phyloP scores from a whole-genome alignment of 495 filamentous ascomycete species.

The Aspergillus coremiiformis region DNA sequence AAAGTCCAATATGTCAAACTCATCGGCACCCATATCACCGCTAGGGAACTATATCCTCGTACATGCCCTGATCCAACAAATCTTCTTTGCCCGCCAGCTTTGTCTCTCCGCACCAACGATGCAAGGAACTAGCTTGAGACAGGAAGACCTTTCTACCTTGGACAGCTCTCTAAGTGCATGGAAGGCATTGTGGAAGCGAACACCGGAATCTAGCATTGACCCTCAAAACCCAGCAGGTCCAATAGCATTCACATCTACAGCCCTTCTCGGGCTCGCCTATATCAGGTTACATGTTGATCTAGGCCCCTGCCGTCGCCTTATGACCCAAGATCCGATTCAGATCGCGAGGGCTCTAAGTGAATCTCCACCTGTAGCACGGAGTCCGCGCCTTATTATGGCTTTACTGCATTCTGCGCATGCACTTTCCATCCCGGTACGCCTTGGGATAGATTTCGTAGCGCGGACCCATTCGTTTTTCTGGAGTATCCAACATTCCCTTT shows the following conservation, averaged over 20 bases:
- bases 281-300: slow-evolving; percentile 45
- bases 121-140: slow-evolving; percentile 38
- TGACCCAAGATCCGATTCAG: slow-evolving; percentile 40
- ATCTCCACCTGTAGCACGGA: slow-evolving; percentile 37
- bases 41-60: slow-evolving; percentile 50
- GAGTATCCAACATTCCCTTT: slow-evolving; percentile 50
- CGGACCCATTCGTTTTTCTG: slow-evolving; percentile 48
- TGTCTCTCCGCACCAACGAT: slow-evolving; percentile 39
- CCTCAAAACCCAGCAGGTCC: slow-evolving; percentile 46
- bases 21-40: slow-evolving; percentile 45
- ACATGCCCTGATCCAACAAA: slow-evolving; percentile 47
- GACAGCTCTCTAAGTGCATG: slow-evolving; percentile 43
- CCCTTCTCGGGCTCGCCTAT: slow-evolving; percentile 47
- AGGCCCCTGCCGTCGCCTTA: slow-evolving; percentile 39
- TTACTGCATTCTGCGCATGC: slow-evolving; percentile 47
- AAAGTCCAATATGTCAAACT: slow-evolving; percentile 34
- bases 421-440: slow-evolving; percentile 46
- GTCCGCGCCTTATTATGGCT: slow-evolving; percentile 43
- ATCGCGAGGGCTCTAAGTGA: slow-evolving; percentile 36
- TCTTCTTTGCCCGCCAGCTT: slow-evolving; percentile 45
- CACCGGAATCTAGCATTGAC: slow-evolving; percentile 46
- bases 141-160: slow-evolving; percentile 36
- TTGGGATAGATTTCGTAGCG: slow-evolving; percentile 47
- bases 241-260: slow-evolving; percentile 49
- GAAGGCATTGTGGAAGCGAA: slow-evolving; percentile 47